Evolutionary conservation across 2,329 filamentous ascomycete species (phyloP).

Genomic region (Pseudocercospora cruenta): DNA sequence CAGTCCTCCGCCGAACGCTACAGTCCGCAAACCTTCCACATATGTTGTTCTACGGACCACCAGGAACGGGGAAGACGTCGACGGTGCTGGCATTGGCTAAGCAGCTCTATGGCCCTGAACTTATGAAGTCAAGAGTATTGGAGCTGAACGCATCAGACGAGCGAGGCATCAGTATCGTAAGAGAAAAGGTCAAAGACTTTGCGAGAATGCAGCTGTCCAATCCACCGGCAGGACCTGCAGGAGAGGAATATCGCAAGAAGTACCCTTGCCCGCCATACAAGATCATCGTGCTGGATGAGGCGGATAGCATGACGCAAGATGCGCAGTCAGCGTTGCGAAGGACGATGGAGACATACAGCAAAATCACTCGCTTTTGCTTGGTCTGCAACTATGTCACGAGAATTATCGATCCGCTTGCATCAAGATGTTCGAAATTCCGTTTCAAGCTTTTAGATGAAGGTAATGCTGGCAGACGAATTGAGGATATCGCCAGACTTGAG

Average conservation of each 20-base stretch:
- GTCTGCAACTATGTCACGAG: slow-evolving; percentile 99
- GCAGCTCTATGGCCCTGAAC: slow-evolving; percentile 93
- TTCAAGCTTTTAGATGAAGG: slow-evolving; percentile 94
- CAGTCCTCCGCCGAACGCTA: slow-evolving; percentile 85
- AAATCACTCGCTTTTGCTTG: slow-evolving; percentile 94
- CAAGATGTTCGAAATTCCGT: slow-evolving; percentile 91
- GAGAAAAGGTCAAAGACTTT: slow-evolving; percentile 98
- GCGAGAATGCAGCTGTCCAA: slow-evolving; percentile 92
- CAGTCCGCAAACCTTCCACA: slow-evolving; percentile 98
- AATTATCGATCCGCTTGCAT: slow-evolving; percentile 95
- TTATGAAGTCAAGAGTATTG: slow-evolving; percentile 91
- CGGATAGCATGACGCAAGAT: slow-evolving; percentile 98
- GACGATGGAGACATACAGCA: slow-evolving; percentile 98
- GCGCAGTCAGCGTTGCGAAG: slow-evolving; percentile 88
- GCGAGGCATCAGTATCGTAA: slow-evolving; percentile 93
- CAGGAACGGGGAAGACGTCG: slow-evolving; percentile 95
- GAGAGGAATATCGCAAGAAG: slow-evolving; percentile 58
- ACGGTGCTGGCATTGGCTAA: slow-evolving; percentile 96
- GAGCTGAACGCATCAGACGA: slow-evolving; percentile 99
- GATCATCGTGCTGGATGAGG: slow-evolving; percentile 97
- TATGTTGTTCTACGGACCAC: slow-evolving; percentile 99
- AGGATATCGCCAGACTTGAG: slow-evolving; percentile 81
- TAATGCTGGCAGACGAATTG: slow-evolving; percentile 77
- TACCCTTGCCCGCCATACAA: slow-evolving; percentile 98
- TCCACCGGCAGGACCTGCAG: slow-evolving; percentile 67